Evolutionary conservation across 495 filamentous ascomycete genomes (phyloP).

Genomic region (Penicillium verhagenii): DNA sequence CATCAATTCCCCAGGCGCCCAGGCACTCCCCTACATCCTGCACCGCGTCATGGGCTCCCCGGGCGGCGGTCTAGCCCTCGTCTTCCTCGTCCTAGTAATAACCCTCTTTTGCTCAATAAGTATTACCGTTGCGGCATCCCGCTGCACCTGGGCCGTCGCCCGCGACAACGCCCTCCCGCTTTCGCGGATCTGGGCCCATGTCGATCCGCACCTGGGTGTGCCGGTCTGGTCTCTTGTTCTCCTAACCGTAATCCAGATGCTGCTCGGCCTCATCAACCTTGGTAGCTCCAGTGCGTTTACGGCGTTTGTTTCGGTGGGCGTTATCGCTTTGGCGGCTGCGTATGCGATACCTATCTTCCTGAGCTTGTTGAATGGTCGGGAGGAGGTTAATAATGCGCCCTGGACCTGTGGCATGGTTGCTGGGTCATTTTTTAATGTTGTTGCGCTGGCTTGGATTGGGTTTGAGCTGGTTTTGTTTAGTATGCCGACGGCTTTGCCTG

Average conservation of each 20-base stretch:
- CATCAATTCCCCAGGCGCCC: slow-evolving; percentile 35
- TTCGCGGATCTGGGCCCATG: slow-evolving; percentile 32
- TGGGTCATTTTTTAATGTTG: slow-evolving; percentile 55
- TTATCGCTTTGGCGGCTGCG: slow-evolving; percentile 56
- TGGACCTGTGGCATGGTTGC: slow-evolving; percentile 55
- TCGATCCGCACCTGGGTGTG: slow-evolving; percentile 29
- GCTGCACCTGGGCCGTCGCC: slow-evolving; percentile 60
- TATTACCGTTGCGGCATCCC: slow-evolving; percentile 59
- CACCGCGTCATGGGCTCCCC: slow-evolving; percentile 45
- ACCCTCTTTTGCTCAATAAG: slow-evolving; percentile 61
- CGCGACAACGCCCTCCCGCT: slow-evolving; percentile 51
- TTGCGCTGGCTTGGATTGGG: slow-evolving; percentile 58
- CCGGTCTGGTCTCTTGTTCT: slow-evolving; percentile 39
- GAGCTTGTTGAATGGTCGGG: slow-evolving; percentile 50
- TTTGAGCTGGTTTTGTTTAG: slow-evolving; percentile 60
- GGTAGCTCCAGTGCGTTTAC: slow-evolving; percentile 59
- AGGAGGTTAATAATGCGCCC: slow-evolving; percentile 49
- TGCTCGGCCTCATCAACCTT: slow-evolving; percentile 64
- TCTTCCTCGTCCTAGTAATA: slow-evolving; percentile 59
- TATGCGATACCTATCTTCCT: slow-evolving; percentile 59
- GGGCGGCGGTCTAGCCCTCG: slow-evolving; percentile 47
- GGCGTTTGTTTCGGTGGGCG: slow-evolving; percentile 62
- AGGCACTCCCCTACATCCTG: slow-evolving; percentile 50
- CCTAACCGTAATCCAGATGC: slow-evolving; percentile 40
- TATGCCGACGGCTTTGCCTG: slow-evolving; percentile 51